Evolutionary conservation across 495 filamentous ascomycete species (phyloP).

Genomic region (Neurospora discreta): DNA sequence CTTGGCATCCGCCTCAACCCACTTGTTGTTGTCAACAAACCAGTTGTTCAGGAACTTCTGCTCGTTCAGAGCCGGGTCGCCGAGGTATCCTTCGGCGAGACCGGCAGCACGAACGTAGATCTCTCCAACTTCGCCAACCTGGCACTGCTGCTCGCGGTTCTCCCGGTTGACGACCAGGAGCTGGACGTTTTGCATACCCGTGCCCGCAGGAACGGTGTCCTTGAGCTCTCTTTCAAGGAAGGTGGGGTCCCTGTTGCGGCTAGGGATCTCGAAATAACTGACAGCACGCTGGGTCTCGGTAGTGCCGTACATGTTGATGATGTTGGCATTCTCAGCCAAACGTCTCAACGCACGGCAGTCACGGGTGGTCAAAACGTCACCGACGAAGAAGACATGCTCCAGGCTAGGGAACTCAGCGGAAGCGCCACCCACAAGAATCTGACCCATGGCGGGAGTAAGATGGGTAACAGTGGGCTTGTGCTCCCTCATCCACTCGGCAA

Average conservation of each 20-base stretch:
- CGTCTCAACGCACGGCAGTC: constrained; percentile 72
- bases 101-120: constrained; percentile 83
- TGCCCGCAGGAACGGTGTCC: constrained; percentile 77
- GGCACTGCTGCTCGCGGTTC: constrained; percentile 60
- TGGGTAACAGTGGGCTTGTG: constrained; percentile 76
- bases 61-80: constrained; percentile 54
- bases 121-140: constrained; percentile 74
- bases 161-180: constrained; percentile 80
- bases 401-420: constrained; percentile 65
- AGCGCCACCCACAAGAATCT: constrained; percentile 84
- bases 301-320: constrained; percentile 88
- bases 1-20: constrained; percentile 55
- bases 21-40: constrained; percentile 68
- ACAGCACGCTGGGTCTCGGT: constrained; percentile 86
- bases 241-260: constrained; percentile 50
- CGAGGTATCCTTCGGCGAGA: constrained; percentile 79
- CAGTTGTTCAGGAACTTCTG: constrained; percentile 82
- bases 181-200: constrained; percentile 89
- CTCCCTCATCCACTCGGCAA: constrained; percentile 86
- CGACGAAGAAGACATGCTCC: constrained; percentile 83
- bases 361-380: constrained; percentile 78
- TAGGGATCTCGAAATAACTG: constrained; percentile 76
- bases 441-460: constrained; percentile 91
- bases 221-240: constrained; percentile 55
- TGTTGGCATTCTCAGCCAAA: constrained; percentile 67